Percentiles rank a stretch among this genome's conserved stretches.
Conservation (phyloP, 2,329 filamentous ascomycete genomes). For the Blastomyces silverae region DNA sequence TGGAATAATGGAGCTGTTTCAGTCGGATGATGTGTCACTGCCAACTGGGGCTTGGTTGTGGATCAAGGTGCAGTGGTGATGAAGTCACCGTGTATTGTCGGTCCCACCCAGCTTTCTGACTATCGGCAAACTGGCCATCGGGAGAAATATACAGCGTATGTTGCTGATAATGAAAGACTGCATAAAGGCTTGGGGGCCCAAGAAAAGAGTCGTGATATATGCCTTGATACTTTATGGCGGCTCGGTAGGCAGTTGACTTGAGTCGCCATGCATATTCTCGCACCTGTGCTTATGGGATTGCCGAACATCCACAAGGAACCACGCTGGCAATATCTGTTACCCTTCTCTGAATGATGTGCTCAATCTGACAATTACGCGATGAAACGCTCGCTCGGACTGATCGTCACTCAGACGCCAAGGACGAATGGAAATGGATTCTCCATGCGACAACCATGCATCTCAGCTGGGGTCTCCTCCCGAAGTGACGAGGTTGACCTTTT, state of each 20-base stretch:
- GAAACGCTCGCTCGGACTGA: too few relatives aligned
- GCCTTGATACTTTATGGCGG: not conserved
- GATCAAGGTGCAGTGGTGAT: not conserved
- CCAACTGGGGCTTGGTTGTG: not conserved
- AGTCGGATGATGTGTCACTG: slow-evolving; percentile 2
- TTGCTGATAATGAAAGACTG: not conserved
- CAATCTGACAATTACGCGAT: too few relatives aligned
- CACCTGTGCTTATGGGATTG: too few relatives aligned
- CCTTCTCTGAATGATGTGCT: too few relatives aligned
- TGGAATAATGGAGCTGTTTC: not conserved
- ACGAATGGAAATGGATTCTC: not conserved
- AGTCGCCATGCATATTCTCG: too few relatives aligned
- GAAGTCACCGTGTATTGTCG: not conserved
- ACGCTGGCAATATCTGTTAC: too few relatives aligned
- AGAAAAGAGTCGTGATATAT: not conserved
- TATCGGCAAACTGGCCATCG: not conserved
- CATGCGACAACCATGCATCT: not conserved
- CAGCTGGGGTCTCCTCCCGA: not conserved
- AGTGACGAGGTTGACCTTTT: not conserved
- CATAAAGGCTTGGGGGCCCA: not conserved
- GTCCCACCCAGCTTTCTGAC: not conserved
- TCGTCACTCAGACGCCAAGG: not conserved
- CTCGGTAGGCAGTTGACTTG: too few relatives aligned
- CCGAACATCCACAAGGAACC: too few relatives aligned
- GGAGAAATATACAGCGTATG: not conserved